phyloP scores from a whole-genome alignment of 805 yeast genomes.

The Yarrowia hollandica region DNA sequence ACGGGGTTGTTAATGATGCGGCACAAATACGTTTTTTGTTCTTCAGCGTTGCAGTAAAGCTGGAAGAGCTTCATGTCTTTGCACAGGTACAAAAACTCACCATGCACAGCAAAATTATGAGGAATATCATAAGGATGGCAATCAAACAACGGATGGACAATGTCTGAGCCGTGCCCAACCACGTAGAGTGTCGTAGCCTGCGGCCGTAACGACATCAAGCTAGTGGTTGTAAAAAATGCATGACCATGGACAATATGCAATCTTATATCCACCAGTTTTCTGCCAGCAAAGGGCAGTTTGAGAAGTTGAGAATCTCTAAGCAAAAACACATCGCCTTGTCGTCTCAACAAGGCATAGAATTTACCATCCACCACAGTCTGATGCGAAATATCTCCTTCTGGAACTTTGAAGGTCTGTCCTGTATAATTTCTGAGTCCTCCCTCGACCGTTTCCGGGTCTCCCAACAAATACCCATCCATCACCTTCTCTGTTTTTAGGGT shows the following conservation, averaged over 20 bases:
- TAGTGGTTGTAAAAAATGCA: constrained; percentile 11
- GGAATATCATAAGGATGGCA: constrained; percentile 25
- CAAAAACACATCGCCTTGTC: not conserved
- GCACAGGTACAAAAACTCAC: constrained; percentile 6
- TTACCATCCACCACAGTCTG: constrained; percentile 14
- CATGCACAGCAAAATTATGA: constrained; percentile 12
- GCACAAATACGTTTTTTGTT: not conserved
- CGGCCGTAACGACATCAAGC: not conserved
- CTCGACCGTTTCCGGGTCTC: not conserved
- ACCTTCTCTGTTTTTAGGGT: not conserved
- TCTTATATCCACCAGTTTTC: not conserved
- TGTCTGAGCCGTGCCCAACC: not conserved
- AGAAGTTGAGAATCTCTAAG: not conserved
- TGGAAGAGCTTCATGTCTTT: constrained; percentile 20
- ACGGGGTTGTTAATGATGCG: constrained; percentile 20
- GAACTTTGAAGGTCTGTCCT: not conserved
- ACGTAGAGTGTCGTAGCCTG: constrained; percentile 2
- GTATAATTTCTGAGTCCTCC: not conserved
- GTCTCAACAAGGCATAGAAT: not conserved
- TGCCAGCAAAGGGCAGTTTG: not conserved
- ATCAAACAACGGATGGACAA: constrained; percentile 1
- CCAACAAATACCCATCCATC: constrained; percentile 3
- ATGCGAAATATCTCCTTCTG: not conserved
- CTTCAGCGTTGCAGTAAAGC: not conserved
- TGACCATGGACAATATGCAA: constrained; percentile 20